Evolutionary conservation across 768 basidiomycete genomes (phyloP).

Genomic region (Jaapia argillacea): DNA sequence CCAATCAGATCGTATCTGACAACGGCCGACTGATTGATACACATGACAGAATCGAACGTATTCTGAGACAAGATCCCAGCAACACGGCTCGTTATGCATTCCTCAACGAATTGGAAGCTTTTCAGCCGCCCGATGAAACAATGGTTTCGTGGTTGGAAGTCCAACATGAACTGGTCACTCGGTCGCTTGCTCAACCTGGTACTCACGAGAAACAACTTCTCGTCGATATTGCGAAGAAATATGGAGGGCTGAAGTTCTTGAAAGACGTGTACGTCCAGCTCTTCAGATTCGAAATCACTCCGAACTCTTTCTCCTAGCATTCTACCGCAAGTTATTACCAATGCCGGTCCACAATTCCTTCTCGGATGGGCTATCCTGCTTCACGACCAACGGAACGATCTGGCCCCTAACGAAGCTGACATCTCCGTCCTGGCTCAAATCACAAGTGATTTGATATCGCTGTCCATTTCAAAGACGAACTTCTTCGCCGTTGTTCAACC

Average conservation of each 20-base stretch:
- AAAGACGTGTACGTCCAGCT: neutral
- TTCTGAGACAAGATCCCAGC: conserved; percentile 1
- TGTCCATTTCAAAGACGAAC: no score
- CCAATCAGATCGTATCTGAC: neutral
- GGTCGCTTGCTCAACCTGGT: neutral
- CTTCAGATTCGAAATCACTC: neutral
- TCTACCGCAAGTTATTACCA: neutral
- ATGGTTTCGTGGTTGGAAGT: neutral
- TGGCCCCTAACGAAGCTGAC: neutral
- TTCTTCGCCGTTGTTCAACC: no score
- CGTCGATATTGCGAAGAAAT: neutral
- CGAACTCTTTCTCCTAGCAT: neutral
- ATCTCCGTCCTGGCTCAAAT: neutral
- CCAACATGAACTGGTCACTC: neutral
- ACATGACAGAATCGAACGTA: conserved; percentile 5
- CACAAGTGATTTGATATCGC: neutral
- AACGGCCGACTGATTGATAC: neutral
- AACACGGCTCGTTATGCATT: neutral
- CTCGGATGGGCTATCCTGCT: neutral
- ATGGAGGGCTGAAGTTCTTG: neutral
- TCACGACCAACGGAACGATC: neutral
- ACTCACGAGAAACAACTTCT: neutral
- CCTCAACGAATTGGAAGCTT: neutral
- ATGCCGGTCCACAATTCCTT: neutral
- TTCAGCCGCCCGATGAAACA: neutral